Conservation (phyloP, 1,284 basidiomycete genomes). For the Melampsora abietis-canadensis region DNA sequence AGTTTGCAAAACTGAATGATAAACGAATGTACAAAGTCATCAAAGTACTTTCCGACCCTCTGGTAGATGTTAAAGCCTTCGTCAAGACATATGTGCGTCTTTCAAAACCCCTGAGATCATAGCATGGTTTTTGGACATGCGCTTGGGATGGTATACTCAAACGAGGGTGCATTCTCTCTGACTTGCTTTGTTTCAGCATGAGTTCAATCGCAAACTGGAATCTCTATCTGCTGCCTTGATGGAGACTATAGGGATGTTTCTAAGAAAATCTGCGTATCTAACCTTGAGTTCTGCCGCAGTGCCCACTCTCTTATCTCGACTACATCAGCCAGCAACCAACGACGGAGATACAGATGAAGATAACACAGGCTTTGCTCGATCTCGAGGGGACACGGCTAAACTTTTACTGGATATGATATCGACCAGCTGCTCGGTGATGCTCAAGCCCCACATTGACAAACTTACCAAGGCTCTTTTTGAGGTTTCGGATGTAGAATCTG, state of each 20-base stretch:
- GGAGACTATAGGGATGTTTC: conserved; percentile 68
- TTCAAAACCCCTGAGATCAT: background rate
- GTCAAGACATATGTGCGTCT: conserved; percentile 69
- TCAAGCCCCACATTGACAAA: conserved; percentile 69
- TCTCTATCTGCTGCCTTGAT: conserved; percentile 64
- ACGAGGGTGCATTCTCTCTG: conserved; percentile 2
- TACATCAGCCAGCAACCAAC: conserved; percentile 58
- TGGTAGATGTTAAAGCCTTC: conserved; percentile 74
- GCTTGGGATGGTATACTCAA: conserved; percentile 27
- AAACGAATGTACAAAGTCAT: conserved; percentile 77
- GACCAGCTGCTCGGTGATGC: conserved; percentile 72
- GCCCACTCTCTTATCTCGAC: conserved; percentile 66
- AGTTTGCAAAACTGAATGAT: conserved; percentile 85
- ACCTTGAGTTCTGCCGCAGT: conserved; percentile 81
- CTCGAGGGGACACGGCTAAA: conserved; percentile 49
- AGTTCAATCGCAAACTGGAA: conserved; percentile 72
- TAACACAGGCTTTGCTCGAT: conserved; percentile 35
- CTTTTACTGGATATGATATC: conserved; percentile 62
- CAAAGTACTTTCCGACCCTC: conserved; percentile 73
- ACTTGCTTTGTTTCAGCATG: conserved; percentile 59
- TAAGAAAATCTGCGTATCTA: conserved; percentile 69
- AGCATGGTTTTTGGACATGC: background rate
- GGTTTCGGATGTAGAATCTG: conserved; percentile 50
- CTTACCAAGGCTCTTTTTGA: conserved; percentile 69
- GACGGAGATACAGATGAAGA: conserved; percentile 45